These are phyloP conservation scores for Hyphopichia burtonii DNA, from an alignment of 1,139 yeast species.

Conservation along the genomic window DNA sequence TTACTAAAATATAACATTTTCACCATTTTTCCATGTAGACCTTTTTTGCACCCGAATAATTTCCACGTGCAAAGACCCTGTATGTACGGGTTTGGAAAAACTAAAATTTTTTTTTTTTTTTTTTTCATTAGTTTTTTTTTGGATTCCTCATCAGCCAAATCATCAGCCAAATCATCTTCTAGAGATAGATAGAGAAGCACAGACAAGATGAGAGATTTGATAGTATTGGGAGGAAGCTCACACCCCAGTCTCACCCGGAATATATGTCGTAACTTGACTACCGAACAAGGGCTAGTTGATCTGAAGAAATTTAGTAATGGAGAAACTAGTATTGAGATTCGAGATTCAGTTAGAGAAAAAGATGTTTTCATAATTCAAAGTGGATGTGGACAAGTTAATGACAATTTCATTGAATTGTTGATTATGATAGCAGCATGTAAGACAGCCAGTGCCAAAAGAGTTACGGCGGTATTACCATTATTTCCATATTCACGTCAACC, in stretches of 20 bases:
- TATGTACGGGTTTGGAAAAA: too few species aligned
- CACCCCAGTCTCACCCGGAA: conserved; percentile 63
- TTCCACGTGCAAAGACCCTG: too few species aligned
- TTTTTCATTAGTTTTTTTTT: too few species aligned
- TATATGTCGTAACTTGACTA: conserved; percentile 63
- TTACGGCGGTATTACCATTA: conserved; percentile 91
- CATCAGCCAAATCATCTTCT: not conserved
- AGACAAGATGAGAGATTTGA: conserved; percentile 61
- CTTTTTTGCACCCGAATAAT: too few species aligned
- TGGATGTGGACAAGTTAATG: conserved; percentile 90
- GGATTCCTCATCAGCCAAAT: too few species aligned
- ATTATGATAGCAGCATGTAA: conserved; percentile 93
- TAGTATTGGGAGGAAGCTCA: conserved; percentile 76
- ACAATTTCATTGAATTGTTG: conserved; percentile 81
- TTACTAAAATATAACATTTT: conserved; percentile 46
- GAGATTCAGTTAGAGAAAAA: conserved; percentile 87
- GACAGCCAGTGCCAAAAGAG: conserved; percentile 89
- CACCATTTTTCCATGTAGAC: too few species aligned
- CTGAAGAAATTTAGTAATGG: conserved; percentile 73
- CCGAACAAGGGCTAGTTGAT: conserved; percentile 57
- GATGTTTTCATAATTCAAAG: conserved; percentile 84
- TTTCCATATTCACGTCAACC: conserved; percentile 97
- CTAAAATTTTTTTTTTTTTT: too few species aligned
- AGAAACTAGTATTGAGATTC: conserved; percentile 82
- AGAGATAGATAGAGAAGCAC: not conserved